Evolutionary conservation across 805 yeast genomes (phyloP), one percentile per base, ranked within the genome.

Genomic region (Zygosaccharomyces siamensis): DNA sequence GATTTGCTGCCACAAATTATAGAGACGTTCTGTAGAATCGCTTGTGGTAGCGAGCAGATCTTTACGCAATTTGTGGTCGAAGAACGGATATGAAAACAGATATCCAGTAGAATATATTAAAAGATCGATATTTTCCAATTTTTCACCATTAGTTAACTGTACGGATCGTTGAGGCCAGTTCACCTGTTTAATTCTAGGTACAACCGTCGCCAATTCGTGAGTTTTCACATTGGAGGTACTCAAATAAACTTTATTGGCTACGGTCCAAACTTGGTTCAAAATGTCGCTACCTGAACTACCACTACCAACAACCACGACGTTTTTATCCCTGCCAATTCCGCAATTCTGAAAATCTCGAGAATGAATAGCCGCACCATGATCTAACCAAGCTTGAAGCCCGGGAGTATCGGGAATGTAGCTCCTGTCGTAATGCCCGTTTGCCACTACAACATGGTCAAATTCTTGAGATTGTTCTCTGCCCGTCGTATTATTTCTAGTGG

Each of bases 181-280:
- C 4, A 69, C 62, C 28, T 54, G 46, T 10, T 56, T 53, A 14
- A 76, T 68, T 36, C 59, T 56, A 0, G 72, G 68, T 3, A 64
- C 51, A 7, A 52, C 49, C 7, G 50, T 48, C 12, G 49, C 35
- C 20, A 44, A 43, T 10, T 41, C 50, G 8, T 43, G 35, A 21
- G 31, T 21, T 57, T 83, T 89, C 3, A 68, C 64, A 23, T 76
- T 83, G 54, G 79, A 81, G 40, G 95, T 74, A 46, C 87, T 80
- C 56, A 87, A 59, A 47, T 55, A 62, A 1, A 62, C 62, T 45
- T 57, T 54, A 35, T 60, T 51, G 51, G 72, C 56, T 46, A 58
- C 49, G 62, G 64, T 52, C 3, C 64, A 50, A 11, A 60, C 54
- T 54, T 77, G 77, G 55, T 75, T 79, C 10, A 73, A 58, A 4